phyloP scores from a whole-genome alignment of 2,329 filamentous ascomycete species.

The Thielaviopsis ethacetica region DNA sequence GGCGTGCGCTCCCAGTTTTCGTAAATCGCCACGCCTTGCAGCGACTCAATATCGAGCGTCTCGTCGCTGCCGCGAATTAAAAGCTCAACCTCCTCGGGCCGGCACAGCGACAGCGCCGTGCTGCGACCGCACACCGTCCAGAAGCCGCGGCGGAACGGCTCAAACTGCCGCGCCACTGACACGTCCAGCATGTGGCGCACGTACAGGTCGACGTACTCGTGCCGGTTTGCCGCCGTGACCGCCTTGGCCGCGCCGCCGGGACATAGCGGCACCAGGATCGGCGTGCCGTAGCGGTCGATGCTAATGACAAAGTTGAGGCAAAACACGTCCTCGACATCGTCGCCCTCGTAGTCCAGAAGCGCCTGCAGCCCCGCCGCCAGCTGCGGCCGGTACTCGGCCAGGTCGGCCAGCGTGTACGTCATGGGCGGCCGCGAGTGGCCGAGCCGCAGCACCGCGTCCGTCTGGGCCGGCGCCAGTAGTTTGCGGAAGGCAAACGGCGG shows the following conservation, averaged over 20 bases:
- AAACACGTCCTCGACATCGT: slow-evolving; percentile 59
- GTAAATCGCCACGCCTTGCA: slow-evolving; percentile 64
- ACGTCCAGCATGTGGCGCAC: slow-evolving; percentile 65
- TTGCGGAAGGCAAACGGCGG: slow-evolving; percentile 85
- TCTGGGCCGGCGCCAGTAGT: slow-evolving; percentile 60
- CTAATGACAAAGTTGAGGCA: slow-evolving; percentile 69
- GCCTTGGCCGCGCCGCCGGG: slow-evolving; percentile 53
- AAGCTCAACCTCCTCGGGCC: slow-evolving; percentile 81
- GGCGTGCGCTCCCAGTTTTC: slow-evolving; percentile 50
- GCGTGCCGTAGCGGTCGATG: slow-evolving; percentile 58
- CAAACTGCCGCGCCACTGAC: slow-evolving; percentile 66
- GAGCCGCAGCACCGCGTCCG: slow-evolving; percentile 15
- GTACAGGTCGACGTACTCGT: slow-evolving; percentile 77
- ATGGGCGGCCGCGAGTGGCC: slow-evolving; percentile 41
- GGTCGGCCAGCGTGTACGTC: slow-evolving; percentile 62
- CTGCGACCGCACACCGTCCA: slow-evolving; percentile 85
- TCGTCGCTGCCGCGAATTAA: slow-evolving; percentile 76
- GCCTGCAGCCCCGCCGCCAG: slow-evolving; percentile 61
- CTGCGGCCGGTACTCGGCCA: slow-evolving; percentile 64
- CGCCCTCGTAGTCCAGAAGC: slow-evolving; percentile 67
- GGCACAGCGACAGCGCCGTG: slow-evolving; percentile 61
- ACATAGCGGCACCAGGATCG: slow-evolving; percentile 52
- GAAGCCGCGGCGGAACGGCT: slow-evolving; percentile 87
- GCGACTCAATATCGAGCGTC: slow-evolving; percentile 56
- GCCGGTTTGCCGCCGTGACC: slow-evolving; percentile 71